A percentile compares a stretch with the other conserved stretches of the same genome.
These are phyloP conservation scores for Pythium brachiatum DNA, from an alignment of 352 stramenopile species.

Conservation along the genomic window DNA sequence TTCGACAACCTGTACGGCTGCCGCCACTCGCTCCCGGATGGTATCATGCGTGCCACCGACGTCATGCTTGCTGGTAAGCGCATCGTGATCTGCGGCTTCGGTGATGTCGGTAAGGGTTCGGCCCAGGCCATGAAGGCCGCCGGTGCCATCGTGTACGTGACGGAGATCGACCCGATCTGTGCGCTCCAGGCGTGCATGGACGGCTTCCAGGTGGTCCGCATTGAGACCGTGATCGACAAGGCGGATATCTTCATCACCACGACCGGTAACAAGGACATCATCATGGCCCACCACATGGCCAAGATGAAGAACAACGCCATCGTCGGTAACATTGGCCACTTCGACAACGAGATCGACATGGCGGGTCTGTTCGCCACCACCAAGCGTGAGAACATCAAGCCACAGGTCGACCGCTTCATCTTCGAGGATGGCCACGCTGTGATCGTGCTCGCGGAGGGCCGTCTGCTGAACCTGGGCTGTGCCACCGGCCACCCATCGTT, in stretches of 20 bases:
- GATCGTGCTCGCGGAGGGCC: conserved; percentile 97
- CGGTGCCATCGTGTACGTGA: conserved; percentile 96
- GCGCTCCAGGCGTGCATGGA: conserved; percentile 98
- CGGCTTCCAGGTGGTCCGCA: conserved; percentile 94
- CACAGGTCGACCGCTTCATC: conserved; percentile 98
- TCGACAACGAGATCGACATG: conserved; percentile 99
- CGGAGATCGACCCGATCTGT: conserved; percentile 98
- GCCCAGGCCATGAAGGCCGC: conserved; percentile 97
- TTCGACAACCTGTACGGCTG: conserved; percentile 99
- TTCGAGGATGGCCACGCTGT: conserved; percentile 95
- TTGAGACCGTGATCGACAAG: conserved; percentile 87
- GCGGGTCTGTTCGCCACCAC: conserved; percentile 85
- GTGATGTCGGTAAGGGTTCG: conserved; percentile 98
- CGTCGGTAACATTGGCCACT: conserved; percentile 99
- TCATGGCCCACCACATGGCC: conserved; percentile 95
- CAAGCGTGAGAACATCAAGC: conserved; percentile 98
- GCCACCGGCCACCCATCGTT: conserved; percentile 98
- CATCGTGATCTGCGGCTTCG: conserved; percentile 97
- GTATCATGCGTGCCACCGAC: conserved; percentile 98
- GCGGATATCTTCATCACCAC: conserved; percentile 99
- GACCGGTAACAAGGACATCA: conserved; percentile 99
- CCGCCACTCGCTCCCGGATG: conserved; percentile 98
- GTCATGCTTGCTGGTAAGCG: conserved; percentile 99
- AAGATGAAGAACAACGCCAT: conserved; percentile 99
- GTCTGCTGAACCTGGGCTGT: conserved; percentile 98